Conservation (phyloP, 164 flowering plant species). For the Tinospora cordifolia region DNA sequence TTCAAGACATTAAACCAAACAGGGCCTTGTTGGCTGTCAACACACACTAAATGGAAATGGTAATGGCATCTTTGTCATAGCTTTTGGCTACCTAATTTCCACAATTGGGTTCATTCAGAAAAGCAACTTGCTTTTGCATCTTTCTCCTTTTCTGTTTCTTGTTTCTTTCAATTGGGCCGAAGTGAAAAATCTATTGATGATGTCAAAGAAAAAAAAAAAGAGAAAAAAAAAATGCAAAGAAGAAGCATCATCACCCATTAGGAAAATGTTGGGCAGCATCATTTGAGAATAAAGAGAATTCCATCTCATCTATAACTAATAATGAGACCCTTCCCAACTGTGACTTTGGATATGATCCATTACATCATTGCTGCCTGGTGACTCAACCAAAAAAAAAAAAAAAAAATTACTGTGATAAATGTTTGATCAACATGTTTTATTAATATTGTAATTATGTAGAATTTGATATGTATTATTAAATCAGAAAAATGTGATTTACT, state of each 20-base stretch:
- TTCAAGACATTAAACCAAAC: no score
- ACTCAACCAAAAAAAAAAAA: no score
- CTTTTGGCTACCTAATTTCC: constrained; percentile 1
- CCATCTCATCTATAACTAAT: not conserved
- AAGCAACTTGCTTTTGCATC: not conserved
- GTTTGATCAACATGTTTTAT: no score
- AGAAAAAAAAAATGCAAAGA: not conserved
- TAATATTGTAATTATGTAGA: no score
- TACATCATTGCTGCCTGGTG: not conserved
- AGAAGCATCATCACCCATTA: not conserved
- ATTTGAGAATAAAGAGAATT: not conserved
- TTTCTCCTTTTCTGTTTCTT: not conserved
- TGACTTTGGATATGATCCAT: not conserved
- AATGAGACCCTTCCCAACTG: not conserved
- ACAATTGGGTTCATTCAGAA: no score
- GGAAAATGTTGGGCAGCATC: not conserved
- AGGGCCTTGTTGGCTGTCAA: no score
- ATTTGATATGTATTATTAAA: no score
- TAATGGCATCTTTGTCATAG: not conserved
- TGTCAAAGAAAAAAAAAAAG: no score
- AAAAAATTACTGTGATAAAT: no score
- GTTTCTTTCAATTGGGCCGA: not conserved
- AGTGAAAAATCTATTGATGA: no score
- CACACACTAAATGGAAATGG: not conserved
- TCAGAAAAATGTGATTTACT: no score